Percentiles rank a stretch among this genome's conserved stretches.
phyloP scores from a whole-genome alignment of 2,329 filamentous ascomycete genomes.

The Curvularia lunata region DNA sequence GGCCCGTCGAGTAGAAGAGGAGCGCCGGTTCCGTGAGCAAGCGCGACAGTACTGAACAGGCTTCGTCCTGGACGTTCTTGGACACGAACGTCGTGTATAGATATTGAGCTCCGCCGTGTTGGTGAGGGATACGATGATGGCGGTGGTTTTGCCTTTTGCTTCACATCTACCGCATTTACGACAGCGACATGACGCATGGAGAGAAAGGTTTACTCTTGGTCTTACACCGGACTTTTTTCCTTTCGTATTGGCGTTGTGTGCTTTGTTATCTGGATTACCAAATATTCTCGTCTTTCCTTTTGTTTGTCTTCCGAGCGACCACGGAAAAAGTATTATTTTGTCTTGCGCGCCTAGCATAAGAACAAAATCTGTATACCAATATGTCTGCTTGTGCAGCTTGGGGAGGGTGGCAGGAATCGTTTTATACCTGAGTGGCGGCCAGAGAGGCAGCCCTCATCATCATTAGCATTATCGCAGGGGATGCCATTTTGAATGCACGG shows the following conservation, averaged over 20 bases:
- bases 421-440: slow-evolving; percentile 5
- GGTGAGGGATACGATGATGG: slow-evolving; percentile 12
- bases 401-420: slow-evolving; percentile 7
- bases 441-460: slow-evolving; percentile 5
- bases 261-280: slow-evolving; percentile 39
- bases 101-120: slow-evolving; percentile 15
- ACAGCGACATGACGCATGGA: slow-evolving; percentile 47
- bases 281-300: slow-evolving; percentile 23
- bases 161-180: slow-evolving; percentile 50
- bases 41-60: slow-evolving; percentile 30
- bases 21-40: slow-evolving; percentile 38
- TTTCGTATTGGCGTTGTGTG: slow-evolving; percentile 39
- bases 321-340: slow-evolving; percentile 12
- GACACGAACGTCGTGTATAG: slow-evolving; percentile 21
- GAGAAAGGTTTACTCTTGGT: slow-evolving; percentile 32
- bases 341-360: slow-evolving; percentile 9
- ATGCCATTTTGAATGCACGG: slow-evolving; percentile 8
- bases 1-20: slow-evolving; percentile 41
- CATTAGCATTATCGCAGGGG: not conserved
- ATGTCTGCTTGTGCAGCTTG: slow-evolving; percentile 12
- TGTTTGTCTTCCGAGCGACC: slow-evolving; percentile 6
- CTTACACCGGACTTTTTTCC: slow-evolving; percentile 18
- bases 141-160: slow-evolving; percentile 28
- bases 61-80: slow-evolving; percentile 9
- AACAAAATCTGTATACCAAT: slow-evolving; percentile 13